Base-by-base conservation (phyloP, 192 early-diverging fungal genomes). In the Rhizophagus clarus region DNA sequence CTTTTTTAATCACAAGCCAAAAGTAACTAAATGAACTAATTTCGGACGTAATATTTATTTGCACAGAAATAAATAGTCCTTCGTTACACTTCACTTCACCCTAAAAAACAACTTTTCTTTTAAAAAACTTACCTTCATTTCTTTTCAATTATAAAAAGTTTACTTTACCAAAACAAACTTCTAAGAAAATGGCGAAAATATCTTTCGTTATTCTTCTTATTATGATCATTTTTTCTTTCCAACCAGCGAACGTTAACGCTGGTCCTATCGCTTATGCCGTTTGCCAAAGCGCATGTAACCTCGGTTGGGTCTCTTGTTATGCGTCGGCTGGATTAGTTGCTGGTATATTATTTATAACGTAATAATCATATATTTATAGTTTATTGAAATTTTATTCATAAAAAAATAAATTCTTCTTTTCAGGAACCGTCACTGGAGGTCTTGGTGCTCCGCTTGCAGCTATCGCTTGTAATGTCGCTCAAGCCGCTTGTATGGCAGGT, bases 401-500 rank as follows among this genome's bases (percentile, higher is more conserved):
- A 12, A 10, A 12, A 15, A 37, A 22, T 47, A 40, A 40, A 40
- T 72, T 9, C 11, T 9, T 5, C 15, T 45, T 40, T 72, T 31
- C 4, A 74, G 72, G 72, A 20, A 74, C 72, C 3, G 51, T 74
- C 4, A 56, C 72, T 8, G 72, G 51, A 29, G 51, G 72, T 17
- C 10, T 74, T 56, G 72, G 45, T 24, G 17, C 72, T 31, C 72
- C 72, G 3, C 1, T 51, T 0, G 45, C 72, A 5, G 72, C 51
- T 0, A 56, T 56, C 4, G 42, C 24, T 11, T 74, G 51, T 56
- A 74, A 74, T 47, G 45, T 74, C 28, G 72, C 72, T 10, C 72
- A 74, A 74, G 72, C 51, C 12, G 22, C 28, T 12, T 74, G 72
- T 74, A 74, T 74, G 72, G 72, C 51, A 56, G 72, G 51, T 11